Percentiles rank a stretch among this genome's conserved stretches.
Conservation (phyloP, 495 filamentous ascomycete species). For the Aspergillus panamensis region DNA sequence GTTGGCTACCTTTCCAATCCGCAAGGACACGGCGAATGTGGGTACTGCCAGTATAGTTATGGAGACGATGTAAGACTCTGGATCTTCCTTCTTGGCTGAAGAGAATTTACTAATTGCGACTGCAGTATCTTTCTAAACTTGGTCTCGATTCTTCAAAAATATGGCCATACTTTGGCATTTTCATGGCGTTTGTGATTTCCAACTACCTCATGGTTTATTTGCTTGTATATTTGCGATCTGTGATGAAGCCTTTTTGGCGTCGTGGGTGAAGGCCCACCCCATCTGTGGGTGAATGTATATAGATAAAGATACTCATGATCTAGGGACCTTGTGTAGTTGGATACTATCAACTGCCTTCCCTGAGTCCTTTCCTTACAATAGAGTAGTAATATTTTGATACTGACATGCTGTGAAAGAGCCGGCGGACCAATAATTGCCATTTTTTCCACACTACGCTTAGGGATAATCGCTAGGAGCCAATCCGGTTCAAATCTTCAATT, state of each 20-base stretch:
- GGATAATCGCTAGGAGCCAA: too few species aligned
- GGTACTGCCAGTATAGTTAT: constrained; percentile 56
- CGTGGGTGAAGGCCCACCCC: background rate
- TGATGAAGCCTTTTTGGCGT: constrained; percentile 35
- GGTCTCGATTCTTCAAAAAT: constrained; percentile 58
- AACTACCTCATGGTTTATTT: constrained; percentile 69
- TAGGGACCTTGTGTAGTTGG: too few species aligned
- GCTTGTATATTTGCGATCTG: constrained; percentile 38
- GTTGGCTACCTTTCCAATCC: constrained; percentile 62
- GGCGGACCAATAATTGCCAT: too few species aligned
- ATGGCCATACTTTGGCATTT: constrained; percentile 72
- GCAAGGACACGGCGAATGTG: constrained; percentile 38
- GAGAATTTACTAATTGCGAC: constrained; percentile 12
- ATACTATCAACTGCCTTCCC: too few species aligned
- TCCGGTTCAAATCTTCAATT: too few species aligned
- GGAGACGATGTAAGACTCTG: constrained; percentile 51
- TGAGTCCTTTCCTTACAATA: too few species aligned
- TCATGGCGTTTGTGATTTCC: constrained; percentile 62
- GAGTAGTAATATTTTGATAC: too few species aligned
- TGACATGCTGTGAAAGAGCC: too few species aligned
- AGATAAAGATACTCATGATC: too few species aligned
- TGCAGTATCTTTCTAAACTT: constrained; percentile 58
- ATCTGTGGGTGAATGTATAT: too few species aligned
- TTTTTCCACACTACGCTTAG: too few species aligned
- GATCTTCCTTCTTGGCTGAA: constrained; percentile 11